A percentile compares a stretch with the other conserved stretches of the same genome.
These are phyloP conservation scores for Cyamopsis tetragonoloba DNA, from an alignment of 306 rosid species.

Conservation along the genomic window DNA sequence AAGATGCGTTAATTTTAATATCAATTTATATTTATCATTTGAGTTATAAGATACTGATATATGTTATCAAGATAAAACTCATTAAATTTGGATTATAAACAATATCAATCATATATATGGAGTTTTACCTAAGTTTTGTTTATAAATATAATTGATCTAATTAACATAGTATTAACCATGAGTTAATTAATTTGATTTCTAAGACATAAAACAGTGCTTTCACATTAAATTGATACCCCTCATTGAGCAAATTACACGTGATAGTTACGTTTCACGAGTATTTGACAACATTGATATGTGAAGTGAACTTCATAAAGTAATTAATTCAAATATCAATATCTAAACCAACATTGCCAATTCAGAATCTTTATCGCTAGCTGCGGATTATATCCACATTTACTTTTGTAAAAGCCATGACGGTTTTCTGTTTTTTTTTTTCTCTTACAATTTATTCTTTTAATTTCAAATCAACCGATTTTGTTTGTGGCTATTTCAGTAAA, in stretches of 20 bases:
- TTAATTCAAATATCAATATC: constrained; percentile 7
- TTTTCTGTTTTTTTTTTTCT: neutral
- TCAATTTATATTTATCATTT: too few relatives aligned
- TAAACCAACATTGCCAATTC: neutral
- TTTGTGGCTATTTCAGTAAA: neutral
- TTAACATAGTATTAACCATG: too few relatives aligned
- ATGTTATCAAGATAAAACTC: too few relatives aligned
- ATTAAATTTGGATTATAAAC: too few relatives aligned
- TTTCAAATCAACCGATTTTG: neutral
- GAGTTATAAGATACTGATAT: too few relatives aligned
- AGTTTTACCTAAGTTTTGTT: too few relatives aligned
- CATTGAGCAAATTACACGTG: neutral
- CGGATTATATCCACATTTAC: neutral
- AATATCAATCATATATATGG: too few relatives aligned
- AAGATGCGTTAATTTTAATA: too few relatives aligned
- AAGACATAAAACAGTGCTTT: neutral
- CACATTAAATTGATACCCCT: neutral
- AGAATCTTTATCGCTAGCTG: constrained; percentile 1
- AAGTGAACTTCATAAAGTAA: constrained; percentile 7
- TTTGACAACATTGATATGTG: neutral
- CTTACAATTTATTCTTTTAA: neutral
- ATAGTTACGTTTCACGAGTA: neutral
- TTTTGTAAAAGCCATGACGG: constrained; percentile 2
- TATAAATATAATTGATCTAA: too few relatives aligned
- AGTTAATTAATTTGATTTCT: neutral